Percentiles rank a stretch among this genome's conserved stretches.
Evolutionary conservation across 805 yeast species (phyloP).

Genomic region (Yarrowia sp.): DNA sequence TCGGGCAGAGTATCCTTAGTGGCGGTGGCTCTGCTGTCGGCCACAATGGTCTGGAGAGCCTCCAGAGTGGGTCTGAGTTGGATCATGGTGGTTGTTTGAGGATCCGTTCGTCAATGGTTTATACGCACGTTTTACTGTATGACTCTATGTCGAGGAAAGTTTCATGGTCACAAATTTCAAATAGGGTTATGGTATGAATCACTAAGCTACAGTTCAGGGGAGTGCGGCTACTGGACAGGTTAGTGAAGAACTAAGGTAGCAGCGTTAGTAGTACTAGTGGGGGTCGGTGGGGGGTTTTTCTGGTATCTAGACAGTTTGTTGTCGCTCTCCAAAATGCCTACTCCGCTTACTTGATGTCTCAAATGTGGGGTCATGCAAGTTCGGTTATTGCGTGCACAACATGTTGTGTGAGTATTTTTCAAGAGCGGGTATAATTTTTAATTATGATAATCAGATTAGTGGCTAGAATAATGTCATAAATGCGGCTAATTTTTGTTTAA

Average conservation of each 20-base stretch:
- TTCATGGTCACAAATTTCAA: conserved; percentile 18
- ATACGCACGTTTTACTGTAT: background rate
- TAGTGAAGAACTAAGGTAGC: background rate
- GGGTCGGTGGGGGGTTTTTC: background rate
- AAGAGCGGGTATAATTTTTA: background rate
- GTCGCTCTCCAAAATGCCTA: background rate
- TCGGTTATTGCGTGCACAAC: background rate
- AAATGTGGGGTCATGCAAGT: background rate
- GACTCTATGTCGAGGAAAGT: conserved; percentile 22
- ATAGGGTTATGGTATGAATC: conserved; percentile 8
- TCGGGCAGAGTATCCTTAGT: conserved; percentile 18
- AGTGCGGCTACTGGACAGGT: background rate
- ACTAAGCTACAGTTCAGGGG: background rate
- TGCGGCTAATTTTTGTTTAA: too few species aligned
- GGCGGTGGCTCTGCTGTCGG: conserved; percentile 11
- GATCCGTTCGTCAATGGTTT: background rate
- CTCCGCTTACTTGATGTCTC: background rate
- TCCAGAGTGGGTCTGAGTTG: conserved; percentile 24
- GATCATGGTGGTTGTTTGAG: background rate
- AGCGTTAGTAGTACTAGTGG: background rate
- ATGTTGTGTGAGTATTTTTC: background rate
- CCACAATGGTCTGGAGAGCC: conserved; percentile 7
- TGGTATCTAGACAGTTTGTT: background rate
- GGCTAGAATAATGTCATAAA: too few species aligned
- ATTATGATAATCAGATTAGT: too few species aligned